phyloP scores from a whole-genome alignment of 108 stramenopile genomes.

The Cylindrotheca fusiformis region DNA sequence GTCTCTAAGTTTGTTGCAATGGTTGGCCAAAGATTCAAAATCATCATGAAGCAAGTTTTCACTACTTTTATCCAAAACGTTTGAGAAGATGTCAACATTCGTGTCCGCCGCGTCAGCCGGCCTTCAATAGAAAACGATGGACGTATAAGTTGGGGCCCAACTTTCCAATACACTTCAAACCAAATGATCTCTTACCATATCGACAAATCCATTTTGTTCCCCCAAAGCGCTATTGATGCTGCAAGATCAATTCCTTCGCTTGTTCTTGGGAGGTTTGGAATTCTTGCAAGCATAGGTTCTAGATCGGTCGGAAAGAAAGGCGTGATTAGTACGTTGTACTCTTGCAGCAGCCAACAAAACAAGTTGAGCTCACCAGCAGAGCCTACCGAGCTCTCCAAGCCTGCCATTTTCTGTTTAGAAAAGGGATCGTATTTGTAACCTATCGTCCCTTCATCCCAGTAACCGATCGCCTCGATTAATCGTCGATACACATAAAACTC shows the following conservation, averaged over 20 bases:
- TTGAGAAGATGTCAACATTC: conserved; percentile 66
- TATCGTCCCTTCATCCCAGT: conserved; percentile 70
- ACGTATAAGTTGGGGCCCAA: too few relatives aligned
- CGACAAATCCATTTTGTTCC: conserved; percentile 95
- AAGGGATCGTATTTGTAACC: conserved; percentile 90
- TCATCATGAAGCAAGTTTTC: conserved; percentile 93
- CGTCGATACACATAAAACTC: conserved; percentile 96
- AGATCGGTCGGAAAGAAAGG: too few relatives aligned
- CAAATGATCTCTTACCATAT: too few relatives aligned
- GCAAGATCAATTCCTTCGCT: conserved; percentile 60
- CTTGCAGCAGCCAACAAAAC: background rate
- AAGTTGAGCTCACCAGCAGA: too few relatives aligned
- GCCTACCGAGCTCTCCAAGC: conserved; percentile 60
- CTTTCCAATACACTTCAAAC: too few relatives aligned
- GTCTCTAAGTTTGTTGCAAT: conserved; percentile 50
- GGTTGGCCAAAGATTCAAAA: conserved; percentile 47
- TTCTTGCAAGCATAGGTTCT: conserved; percentile 71
- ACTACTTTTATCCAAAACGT: conserved; percentile 65
- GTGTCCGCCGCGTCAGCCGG: conserved; percentile 75
- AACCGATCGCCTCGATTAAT: conserved; percentile 78
- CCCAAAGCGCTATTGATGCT: conserved; percentile 86
- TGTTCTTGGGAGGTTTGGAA: conserved; percentile 47
- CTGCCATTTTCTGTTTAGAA: conserved; percentile 68
- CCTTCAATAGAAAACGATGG: too few relatives aligned
- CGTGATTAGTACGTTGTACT: background rate